Conservation (phyloP, 441 rosid species). For the Manihot esculenta region DNA sequence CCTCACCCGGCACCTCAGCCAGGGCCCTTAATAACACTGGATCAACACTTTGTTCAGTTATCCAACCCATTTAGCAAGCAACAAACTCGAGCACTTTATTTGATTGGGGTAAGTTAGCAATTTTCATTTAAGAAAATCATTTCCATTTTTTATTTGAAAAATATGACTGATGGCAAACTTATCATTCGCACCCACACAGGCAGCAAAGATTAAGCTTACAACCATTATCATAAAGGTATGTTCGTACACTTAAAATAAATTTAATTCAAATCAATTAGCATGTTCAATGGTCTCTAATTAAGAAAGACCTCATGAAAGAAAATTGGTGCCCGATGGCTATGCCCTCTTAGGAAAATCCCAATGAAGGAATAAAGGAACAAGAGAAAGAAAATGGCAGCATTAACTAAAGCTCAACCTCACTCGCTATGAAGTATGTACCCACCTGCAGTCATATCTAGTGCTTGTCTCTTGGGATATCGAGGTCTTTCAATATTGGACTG, state of each 20-base stretch:
- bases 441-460: conserved; percentile 23
- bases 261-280: not conserved
- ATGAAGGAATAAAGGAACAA: not conserved
- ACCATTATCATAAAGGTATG: not conserved
- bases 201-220: no score
- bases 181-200: no score
- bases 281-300: not conserved
- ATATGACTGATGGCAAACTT: no score
- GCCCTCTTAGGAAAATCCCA: conserved; percentile 5
- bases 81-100: no score
- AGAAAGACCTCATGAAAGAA: conserved; percentile 16
- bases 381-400: not conserved
- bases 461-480: conserved; percentile 53
- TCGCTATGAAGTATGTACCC: not conserved
- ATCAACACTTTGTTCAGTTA: no score
- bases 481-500: conserved; percentile 73
- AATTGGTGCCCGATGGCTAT: conserved; percentile 10
- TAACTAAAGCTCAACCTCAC: not conserved
- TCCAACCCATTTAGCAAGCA: no score
- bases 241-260: not conserved
- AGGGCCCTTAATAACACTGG: no score
- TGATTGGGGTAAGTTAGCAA: no score
- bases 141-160: no score
- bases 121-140: no score
- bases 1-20: no score